Evolutionary conservation across 2,329 filamentous ascomycete genomes (phyloP).

Genomic region (Hansfordia pulvinata): DNA sequence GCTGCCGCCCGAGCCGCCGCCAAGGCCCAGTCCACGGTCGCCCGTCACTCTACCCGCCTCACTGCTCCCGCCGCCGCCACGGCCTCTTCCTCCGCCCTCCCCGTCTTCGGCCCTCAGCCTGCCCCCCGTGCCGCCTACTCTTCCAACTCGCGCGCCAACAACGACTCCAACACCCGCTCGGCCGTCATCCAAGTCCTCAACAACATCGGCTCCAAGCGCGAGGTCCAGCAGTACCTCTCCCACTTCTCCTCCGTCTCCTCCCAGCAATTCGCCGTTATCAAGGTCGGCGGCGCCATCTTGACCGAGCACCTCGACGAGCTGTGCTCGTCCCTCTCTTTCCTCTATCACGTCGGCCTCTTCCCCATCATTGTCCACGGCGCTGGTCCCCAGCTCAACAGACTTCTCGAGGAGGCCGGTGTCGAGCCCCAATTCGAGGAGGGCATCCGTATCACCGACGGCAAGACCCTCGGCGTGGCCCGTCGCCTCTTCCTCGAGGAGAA

Average conservation of each 20-base stretch:
- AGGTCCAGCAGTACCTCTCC: slow-evolving; percentile 94
- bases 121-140: slow-evolving; percentile 21
- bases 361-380: slow-evolving; percentile 93
- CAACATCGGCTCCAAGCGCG: slow-evolving; percentile 90
- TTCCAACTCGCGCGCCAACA: slow-evolving; percentile 14
- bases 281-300: slow-evolving; percentile 91
- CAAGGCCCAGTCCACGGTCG: too few species aligned
- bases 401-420: slow-evolving; percentile 79
- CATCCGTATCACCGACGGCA: slow-evolving; percentile 88
- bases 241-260: slow-evolving; percentile 95
- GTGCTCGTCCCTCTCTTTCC: slow-evolving; percentile 76
- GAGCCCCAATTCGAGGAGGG: slow-evolving; percentile 95
- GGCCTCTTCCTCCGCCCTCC: slow-evolving; percentile 5
- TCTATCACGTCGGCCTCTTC: slow-evolving; percentile 89
- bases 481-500: slow-evolving; percentile 95
- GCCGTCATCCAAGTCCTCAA: slow-evolving; percentile 84
- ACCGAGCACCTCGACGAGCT: slow-evolving; percentile 89
- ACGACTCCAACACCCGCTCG: slow-evolving; percentile 52
- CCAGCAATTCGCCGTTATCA: slow-evolving; percentile 96
- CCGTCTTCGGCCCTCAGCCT: slow-evolving; percentile 4
- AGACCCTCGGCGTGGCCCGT: slow-evolving; percentile 81
- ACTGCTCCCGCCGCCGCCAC: too few species aligned
- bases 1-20: too few species aligned
- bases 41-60: too few species aligned
- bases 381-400: slow-evolving; percentile 86